phyloP scores from a whole-genome alignment of 768 basidiomycete species.

The Mycena galericulata region DNA sequence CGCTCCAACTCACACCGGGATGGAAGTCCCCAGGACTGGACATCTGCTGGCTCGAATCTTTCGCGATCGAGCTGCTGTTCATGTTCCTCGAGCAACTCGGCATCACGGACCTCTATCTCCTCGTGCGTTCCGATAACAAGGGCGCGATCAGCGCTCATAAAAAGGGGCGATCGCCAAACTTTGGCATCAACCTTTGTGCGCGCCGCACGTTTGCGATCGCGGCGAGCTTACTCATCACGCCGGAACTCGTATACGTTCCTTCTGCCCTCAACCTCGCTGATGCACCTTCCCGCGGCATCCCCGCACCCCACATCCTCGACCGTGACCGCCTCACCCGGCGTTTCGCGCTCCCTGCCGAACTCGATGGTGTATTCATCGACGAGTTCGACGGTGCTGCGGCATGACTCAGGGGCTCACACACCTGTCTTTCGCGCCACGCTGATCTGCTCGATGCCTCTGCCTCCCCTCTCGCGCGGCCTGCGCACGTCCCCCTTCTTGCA shows the following conservation, averaged over 20 bases:
- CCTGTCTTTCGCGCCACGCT: too few relatives aligned
- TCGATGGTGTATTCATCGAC: not conserved
- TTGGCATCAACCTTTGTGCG: conserved; percentile 9
- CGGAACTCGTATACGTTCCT: not conserved
- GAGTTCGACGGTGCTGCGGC: not conserved
- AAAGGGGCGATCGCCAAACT: conserved; percentile 7
- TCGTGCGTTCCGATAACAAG: conserved; percentile 10
- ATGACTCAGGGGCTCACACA: not conserved
- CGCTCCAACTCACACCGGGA: not conserved
- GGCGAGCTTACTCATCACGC: not conserved
- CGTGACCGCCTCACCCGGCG: not conserved
- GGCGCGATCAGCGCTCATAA: conserved; percentile 11
- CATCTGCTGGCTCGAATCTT: conserved; percentile 15
- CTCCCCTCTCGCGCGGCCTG: too few relatives aligned
- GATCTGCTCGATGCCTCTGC: too few relatives aligned
- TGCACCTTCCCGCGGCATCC: not conserved
- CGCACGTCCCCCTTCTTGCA: too few relatives aligned
- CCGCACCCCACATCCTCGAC: not conserved
- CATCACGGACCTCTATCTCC: not conserved
- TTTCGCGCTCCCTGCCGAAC: too few relatives aligned
- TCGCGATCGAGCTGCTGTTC: conserved; percentile 10
- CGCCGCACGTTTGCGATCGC: conserved; percentile 1
- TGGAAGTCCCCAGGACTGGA: conserved; percentile 12
- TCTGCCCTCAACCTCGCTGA: not conserved
- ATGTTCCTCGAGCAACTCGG: conserved; percentile 4